A percentile compares a stretch with the other conserved stretches of the same genome.
Conservation (phyloP, 1,284 basidiomycete species). For the Pseudozyma flocculosa region DNA sequence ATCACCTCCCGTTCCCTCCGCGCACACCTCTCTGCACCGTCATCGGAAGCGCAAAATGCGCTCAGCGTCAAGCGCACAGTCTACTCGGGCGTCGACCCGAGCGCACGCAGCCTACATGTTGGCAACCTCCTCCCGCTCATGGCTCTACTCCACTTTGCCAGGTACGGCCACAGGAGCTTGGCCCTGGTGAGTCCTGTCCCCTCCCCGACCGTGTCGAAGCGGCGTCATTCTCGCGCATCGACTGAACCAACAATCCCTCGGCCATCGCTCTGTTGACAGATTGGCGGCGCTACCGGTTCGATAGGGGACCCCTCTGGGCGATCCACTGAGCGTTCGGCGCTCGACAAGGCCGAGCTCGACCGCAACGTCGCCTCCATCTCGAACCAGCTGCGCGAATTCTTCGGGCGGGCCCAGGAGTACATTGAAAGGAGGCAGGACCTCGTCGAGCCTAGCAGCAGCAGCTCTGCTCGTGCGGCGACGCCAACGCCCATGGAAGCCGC, state of each 20-base stretch:
- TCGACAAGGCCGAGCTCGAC: constrained; percentile 67
- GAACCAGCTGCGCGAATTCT: constrained; percentile 71
- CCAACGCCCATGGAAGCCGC: neutral
- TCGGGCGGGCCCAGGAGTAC: constrained; percentile 67
- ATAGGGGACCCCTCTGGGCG: constrained; percentile 95
- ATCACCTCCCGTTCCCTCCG: constrained; percentile 34
- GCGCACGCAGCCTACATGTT: constrained; percentile 82
- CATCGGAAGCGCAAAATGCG: too few species aligned
- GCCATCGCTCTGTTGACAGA: constrained; percentile 62
- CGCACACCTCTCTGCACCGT: constrained; percentile 7
- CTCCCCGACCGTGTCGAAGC: too few species aligned
- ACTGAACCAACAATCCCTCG: too few species aligned
- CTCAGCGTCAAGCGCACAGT: constrained; percentile 63
- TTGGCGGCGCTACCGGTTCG: constrained; percentile 93
- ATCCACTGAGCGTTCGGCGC: constrained; percentile 74
- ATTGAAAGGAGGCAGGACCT: constrained; percentile 50
- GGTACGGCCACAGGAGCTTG: constrained; percentile 76
- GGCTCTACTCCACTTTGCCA: constrained; percentile 80
- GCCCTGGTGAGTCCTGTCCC: constrained; percentile 66
- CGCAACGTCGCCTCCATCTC: constrained; percentile 72
- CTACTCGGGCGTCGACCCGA: constrained; percentile 91
- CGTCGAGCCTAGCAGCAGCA: too few species aligned
- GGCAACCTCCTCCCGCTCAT: constrained; percentile 90
- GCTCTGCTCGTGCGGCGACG: too few species aligned
- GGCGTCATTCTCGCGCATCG: too few species aligned